phyloP scores from a whole-genome alignment of 768 basidiomycete genomes.

The Asterophora parasitica region DNA sequence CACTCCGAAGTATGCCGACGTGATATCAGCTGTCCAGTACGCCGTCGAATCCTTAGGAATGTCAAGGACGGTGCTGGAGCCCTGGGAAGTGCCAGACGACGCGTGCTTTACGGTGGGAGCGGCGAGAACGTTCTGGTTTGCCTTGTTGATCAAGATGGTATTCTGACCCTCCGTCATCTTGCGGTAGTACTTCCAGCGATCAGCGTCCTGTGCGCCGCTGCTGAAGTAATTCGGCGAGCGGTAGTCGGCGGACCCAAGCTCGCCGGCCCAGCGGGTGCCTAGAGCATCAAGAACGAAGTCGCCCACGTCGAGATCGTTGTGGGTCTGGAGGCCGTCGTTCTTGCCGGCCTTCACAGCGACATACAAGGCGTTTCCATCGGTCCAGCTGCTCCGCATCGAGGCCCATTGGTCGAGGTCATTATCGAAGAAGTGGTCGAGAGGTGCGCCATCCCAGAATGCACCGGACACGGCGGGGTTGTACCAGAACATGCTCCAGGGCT shows the following conservation, averaged over 20 bases:
- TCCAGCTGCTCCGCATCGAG: conserved; percentile 91
- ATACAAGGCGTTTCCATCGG: conserved; percentile 75
- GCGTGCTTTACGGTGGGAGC: conserved; percentile 53
- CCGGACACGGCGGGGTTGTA: conserved; percentile 80
- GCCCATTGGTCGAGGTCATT: conserved; percentile 77
- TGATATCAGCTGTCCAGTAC: conserved; percentile 78
- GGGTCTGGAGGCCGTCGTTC: conserved; percentile 82
- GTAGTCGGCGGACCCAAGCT: conserved; percentile 89
- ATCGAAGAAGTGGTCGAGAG: conserved; percentile 81
- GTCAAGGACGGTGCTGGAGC: conserved; percentile 75
- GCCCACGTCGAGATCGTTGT: conserved; percentile 91
- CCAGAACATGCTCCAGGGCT: conserved; percentile 90
- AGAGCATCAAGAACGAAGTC: conserved; percentile 95
- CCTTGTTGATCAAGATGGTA: conserved; percentile 69
- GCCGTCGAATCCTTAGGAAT: conserved; percentile 67
- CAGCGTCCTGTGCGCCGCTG: conserved; percentile 59
- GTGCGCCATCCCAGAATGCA: conserved; percentile 86
- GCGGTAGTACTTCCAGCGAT: conserved; percentile 90
- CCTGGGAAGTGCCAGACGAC: conserved; percentile 59
- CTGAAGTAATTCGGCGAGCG: conserved; percentile 69
- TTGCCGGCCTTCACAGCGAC: conserved; percentile 87
- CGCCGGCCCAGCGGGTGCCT: conserved; percentile 92
- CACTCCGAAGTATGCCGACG: conserved; percentile 73
- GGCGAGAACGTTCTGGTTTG: conserved; percentile 77
- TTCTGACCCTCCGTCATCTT: conserved; percentile 98